Evolutionary conservation across 2,329 filamentous ascomycete genomes (phyloP), one percentile per base, ranked within the genome.

Genomic region (Sphaceloma murrayae): DNA sequence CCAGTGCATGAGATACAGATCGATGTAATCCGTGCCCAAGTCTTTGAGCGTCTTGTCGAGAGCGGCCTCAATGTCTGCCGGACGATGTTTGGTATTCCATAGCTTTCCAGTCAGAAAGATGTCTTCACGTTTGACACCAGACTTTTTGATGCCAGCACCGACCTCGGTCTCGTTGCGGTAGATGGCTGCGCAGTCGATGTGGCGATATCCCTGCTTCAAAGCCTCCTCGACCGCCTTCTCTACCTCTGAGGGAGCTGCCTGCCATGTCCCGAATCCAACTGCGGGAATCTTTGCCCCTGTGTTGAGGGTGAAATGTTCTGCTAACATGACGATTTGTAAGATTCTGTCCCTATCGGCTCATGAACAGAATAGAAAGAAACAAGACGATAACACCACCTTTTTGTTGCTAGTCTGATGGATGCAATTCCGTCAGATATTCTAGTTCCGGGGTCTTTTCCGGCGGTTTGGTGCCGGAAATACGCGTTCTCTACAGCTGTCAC

Each of bases 21-120:
- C 69, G 9, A 73, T 61, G 52, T 73, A 72, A 13, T 64, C 61
- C 1, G 61, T 61, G 16, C 61, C 61, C 29, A 71, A 56, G 14
- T 69, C 58, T 49, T 62, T 58, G 16, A 73, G 58, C 19, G 62
- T 65, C 8, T 60, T 62, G 24, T 69, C 61, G 10, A 48, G 19
- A 6, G 65, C 70, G 43, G 62, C 59, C 52, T 70, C 68, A 26
- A 75, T 66, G 46, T 73, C 62, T 29, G 70, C 61, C 1, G 67
- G 63, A 43, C 63, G 58, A 52, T 75, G 72, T 30, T 70, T 62
- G 9, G 65, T 74, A 61, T 77, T 77, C 74, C 74, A 79, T 9
- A 78, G 63, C 62, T 80, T 80, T 50, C 69, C 70, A n/a, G 75
- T 78, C 21, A 59, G 48, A 51, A 59, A 60, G 44, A 59, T 56